Conservation (phyloP, 1,284 basidiomycete species). For the Moniliella sp. region DNA sequence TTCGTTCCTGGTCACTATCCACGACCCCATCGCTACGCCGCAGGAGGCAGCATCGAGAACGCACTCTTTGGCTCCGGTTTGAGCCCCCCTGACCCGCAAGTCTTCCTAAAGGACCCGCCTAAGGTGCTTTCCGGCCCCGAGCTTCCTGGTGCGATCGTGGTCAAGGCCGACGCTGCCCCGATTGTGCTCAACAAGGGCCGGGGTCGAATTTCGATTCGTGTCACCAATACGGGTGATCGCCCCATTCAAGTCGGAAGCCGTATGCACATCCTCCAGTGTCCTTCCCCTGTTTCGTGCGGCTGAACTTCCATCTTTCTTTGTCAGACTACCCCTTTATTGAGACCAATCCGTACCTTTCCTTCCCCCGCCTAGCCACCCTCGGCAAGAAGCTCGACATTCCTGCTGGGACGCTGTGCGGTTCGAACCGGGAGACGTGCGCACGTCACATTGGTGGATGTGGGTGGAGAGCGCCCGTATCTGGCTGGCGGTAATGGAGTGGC, state of each 20-base stretch:
- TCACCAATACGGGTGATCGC: conserved; percentile 78
- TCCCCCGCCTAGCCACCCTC: conserved; percentile 60
- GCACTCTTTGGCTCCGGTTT: conserved; percentile 84
- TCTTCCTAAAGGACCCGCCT: conserved; percentile 9
- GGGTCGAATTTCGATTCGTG: conserved; percentile 48
- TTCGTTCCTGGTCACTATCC: conserved; percentile 35
- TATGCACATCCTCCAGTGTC: not conserved
- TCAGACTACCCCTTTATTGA: conserved; percentile 74
- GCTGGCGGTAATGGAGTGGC: conserved; percentile 59
- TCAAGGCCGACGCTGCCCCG: conserved; percentile 21
- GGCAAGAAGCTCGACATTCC: conserved; percentile 74
- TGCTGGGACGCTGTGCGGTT: conserved; percentile 88
- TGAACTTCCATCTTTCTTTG: not conserved
- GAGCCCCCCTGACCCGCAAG: conserved; percentile 48
- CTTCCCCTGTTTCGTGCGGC: not conserved
- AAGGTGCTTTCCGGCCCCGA: conserved; percentile 1
- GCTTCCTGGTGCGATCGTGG: conserved; percentile 15
- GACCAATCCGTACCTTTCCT: conserved; percentile 58
- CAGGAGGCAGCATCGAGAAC: conserved; percentile 49
- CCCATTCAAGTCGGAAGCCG: conserved; percentile 51
- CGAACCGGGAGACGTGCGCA: conserved; percentile 74
- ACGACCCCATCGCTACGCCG: conserved; percentile 60
- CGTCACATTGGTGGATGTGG: conserved; percentile 63
- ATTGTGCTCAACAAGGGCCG: conserved; percentile 58
- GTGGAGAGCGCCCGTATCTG: conserved; percentile 49